A percentile compares a stretch with the other conserved stretches of the same genome.
These are phyloP conservation scores for Penicillium sp. DNA, from an alignment of 2,329 filamentous ascomycete genomes.

Conservation along the genomic window DNA sequence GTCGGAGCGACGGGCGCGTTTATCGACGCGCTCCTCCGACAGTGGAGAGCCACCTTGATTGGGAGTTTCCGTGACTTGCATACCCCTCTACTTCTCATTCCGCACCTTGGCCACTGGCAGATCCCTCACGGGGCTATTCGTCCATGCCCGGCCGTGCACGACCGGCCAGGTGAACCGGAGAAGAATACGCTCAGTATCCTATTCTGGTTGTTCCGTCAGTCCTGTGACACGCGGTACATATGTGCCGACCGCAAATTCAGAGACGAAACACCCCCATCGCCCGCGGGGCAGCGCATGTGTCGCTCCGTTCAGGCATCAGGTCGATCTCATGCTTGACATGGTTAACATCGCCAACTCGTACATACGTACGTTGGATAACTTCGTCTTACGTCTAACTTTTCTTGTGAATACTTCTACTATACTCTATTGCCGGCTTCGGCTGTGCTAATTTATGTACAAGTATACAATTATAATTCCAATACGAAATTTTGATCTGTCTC, in stretches of 20 bases:
- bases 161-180: background rate
- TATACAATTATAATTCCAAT: background rate
- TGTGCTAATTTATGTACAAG: background rate
- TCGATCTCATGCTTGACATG: background rate
- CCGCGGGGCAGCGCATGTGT: background rate
- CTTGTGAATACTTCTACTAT: background rate
- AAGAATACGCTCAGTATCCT: background rate
- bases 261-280: background rate
- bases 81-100: background rate
- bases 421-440: background rate
- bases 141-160: background rate
- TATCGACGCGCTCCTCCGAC: constrained; percentile 17
- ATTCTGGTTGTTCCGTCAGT: background rate
- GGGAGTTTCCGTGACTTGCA: background rate
- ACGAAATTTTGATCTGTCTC: background rate
- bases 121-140: background rate
- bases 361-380: background rate
- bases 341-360: background rate
- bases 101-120: background rate
- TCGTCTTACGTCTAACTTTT: background rate
- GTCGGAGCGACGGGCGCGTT: constrained; percentile 23
- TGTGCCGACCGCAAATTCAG: background rate
- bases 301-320: background rate
- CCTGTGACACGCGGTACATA: constrained; percentile 7
- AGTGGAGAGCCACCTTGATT: constrained; percentile 18